These are phyloP conservation scores for Monilinia fructigena DNA, from an alignment of 2,329 filamentous ascomycete genomes.

Conservation along the genomic window DNA sequence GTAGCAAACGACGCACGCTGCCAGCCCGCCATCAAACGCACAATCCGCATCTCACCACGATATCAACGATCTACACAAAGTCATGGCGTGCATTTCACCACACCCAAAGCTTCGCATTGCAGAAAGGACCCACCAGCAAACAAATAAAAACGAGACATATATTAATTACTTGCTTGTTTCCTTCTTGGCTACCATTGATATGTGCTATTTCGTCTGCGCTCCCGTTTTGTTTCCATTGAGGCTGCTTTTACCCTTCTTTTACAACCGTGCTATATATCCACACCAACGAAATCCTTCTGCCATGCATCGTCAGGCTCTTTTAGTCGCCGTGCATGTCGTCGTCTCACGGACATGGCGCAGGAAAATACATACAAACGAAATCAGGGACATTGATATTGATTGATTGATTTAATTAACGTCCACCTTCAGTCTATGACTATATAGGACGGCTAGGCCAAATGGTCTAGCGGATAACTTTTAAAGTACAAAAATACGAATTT, in stretches of 20 bases:
- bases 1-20: background rate
- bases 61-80: background rate
- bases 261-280: background rate
- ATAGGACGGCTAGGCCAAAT: too few relatives aligned
- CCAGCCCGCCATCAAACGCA: background rate
- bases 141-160: background rate
- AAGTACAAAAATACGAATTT: too few relatives aligned
- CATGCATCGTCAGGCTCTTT: background rate
- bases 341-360: background rate
- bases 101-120: background rate
- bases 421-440: too few relatives aligned
- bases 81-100: too few relatives aligned
- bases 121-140: background rate
- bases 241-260: background rate
- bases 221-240: background rate
- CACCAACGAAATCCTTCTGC: background rate
- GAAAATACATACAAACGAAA: background rate
- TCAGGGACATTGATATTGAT: background rate
- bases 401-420: too few relatives aligned
- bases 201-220: background rate
- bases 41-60: background rate
- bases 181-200: background rate
- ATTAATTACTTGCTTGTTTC: background rate
- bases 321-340: background rate
- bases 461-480: too few relatives aligned